Evolutionary conservation across 768 basidiomycete genomes (phyloP).

Genomic region (Xerocomus brunneocitrinus): DNA sequence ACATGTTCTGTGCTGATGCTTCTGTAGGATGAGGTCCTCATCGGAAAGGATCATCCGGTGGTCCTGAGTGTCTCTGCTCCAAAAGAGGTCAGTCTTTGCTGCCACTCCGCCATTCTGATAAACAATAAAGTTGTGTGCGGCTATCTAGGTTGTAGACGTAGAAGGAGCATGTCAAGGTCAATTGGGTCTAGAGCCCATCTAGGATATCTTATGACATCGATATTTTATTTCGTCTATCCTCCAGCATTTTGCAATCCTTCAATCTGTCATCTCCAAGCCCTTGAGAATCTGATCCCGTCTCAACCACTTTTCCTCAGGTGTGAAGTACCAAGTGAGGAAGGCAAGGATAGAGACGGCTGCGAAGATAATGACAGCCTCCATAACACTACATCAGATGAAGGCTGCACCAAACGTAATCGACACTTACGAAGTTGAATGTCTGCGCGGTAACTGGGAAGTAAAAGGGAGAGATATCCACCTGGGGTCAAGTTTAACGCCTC

Average conservation of each 20-base stretch:
- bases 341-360: conserved; percentile 76
- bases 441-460: conserved; percentile 73
- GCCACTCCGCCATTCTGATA: background rate
- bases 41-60: conserved; percentile 55
- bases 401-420: background rate
- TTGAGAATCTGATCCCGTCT: conserved; percentile 55
- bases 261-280: conserved; percentile 36
- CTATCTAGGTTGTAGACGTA: conserved; percentile 57
- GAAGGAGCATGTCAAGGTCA: conserved; percentile 77
- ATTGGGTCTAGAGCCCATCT: conserved; percentile 57
- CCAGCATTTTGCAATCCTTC: conserved; percentile 1
- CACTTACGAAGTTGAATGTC: conserved; percentile 82
- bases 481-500: conserved; percentile 5
- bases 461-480: conserved; percentile 87
- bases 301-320: conserved; percentile 78
- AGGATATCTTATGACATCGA: conserved; percentile 10
- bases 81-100: conserved; percentile 59
- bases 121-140: conserved; percentile 2
- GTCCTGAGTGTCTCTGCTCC: conserved; percentile 72
- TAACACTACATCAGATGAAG: conserved; percentile 9
- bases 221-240: background rate
- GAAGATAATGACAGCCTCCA: conserved; percentile 73
- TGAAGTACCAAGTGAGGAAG: conserved; percentile 71
- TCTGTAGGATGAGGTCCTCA: conserved; percentile 64
- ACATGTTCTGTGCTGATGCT: conserved; percentile 7